Evolutionary conservation across 192 early-diverging fungal species (phyloP).

Genomic region (Coemansia sp.): DNA sequence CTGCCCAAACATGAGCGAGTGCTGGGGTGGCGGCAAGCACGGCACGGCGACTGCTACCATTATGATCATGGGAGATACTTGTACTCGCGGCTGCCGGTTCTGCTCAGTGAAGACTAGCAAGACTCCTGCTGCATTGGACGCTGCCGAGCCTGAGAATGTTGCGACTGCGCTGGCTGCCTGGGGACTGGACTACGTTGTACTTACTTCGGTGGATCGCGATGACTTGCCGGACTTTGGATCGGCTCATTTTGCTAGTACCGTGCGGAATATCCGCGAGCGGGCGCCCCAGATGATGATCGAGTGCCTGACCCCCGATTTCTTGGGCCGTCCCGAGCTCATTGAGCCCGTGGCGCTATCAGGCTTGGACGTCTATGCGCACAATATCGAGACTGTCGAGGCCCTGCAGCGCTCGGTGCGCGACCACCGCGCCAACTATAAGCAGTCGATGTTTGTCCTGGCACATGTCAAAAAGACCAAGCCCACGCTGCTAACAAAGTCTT

Average conservation of each 20-base stretch:
- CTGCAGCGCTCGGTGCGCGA: constrained; percentile 92
- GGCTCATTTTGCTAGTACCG: constrained; percentile 91
- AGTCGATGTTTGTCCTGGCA: constrained; percentile 87
- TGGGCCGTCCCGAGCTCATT: constrained; percentile 76
- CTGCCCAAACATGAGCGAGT: constrained; percentile 99
- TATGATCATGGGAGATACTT: constrained; percentile 99
- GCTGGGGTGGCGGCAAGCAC: constrained; percentile 97
- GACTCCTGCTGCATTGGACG: constrained; percentile 82
- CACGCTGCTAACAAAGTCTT: constrained; percentile 90
- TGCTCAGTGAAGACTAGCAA: constrained; percentile 97
- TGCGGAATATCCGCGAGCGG: constrained; percentile 83
- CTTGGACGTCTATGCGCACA: constrained; percentile 98
- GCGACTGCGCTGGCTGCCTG: constrained; percentile 91
- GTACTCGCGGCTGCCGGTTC: constrained; percentile 97
- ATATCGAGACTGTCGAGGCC: constrained; percentile 95
- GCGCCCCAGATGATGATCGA: constrained; percentile 94
- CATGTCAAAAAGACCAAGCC: constrained; percentile 84
- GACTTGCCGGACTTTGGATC: constrained; percentile 93
- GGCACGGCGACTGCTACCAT: constrained; percentile 97
- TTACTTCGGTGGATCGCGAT: constrained; percentile 98
- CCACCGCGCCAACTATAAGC: constrained; percentile 87
- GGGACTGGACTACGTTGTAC: constrained; percentile 96
- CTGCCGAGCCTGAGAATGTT: constrained; percentile 89
- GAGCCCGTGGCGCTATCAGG: constrained; percentile 87
- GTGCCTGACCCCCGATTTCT: constrained; percentile 94